These are phyloP conservation scores for Pyricularia pennisetigena DNA, from an alignment of 2,329 filamentous ascomycete genomes.

Conservation along the genomic window DNA sequence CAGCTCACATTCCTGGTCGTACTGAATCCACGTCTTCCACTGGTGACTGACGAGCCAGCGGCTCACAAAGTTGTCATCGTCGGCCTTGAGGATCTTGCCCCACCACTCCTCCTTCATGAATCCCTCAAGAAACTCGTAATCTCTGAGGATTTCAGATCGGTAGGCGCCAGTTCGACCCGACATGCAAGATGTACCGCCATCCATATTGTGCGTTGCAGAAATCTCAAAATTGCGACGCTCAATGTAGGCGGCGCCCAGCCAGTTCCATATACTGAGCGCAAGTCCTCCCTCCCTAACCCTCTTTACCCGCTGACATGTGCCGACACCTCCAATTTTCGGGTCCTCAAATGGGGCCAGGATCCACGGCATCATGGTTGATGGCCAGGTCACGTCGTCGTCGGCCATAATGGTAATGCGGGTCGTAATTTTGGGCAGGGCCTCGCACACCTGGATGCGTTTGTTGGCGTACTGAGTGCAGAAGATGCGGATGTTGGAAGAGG, in stretches of 20 bases:
- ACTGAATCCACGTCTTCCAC: constrained; percentile 94
- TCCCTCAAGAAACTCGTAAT: constrained; percentile 73
- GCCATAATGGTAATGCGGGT: constrained; percentile 86
- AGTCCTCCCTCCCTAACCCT: constrained; percentile 53
- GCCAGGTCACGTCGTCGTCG: constrained; percentile 94
- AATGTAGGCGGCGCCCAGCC: constrained; percentile 84
- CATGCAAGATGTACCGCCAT: constrained; percentile 94
- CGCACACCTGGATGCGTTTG: constrained; percentile 88
- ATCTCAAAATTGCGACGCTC: constrained; percentile 95
- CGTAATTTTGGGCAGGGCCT: constrained; percentile 75
- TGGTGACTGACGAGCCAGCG: constrained; percentile 87
- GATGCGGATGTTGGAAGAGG: constrained; percentile 56
- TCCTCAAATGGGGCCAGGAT: constrained; percentile 89
- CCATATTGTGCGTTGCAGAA: constrained; percentile 87
- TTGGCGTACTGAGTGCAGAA: constrained; percentile 78
- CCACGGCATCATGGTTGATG: constrained; percentile 76
- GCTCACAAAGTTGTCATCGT: constrained; percentile 97
- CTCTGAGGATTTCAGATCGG: constrained; percentile 76
- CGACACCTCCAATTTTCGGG: constrained; percentile 74
- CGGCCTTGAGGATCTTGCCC: constrained; percentile 82
- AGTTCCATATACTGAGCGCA: constrained; percentile 65
- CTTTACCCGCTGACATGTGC: constrained; percentile 79
- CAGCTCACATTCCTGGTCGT: constrained; percentile 81
- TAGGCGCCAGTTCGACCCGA: constrained; percentile 91
- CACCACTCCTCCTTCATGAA: constrained; percentile 91